Evolutionary conservation across 257 asterid species (phyloP).

Genomic region (Galeopsis tetrahit): DNA sequence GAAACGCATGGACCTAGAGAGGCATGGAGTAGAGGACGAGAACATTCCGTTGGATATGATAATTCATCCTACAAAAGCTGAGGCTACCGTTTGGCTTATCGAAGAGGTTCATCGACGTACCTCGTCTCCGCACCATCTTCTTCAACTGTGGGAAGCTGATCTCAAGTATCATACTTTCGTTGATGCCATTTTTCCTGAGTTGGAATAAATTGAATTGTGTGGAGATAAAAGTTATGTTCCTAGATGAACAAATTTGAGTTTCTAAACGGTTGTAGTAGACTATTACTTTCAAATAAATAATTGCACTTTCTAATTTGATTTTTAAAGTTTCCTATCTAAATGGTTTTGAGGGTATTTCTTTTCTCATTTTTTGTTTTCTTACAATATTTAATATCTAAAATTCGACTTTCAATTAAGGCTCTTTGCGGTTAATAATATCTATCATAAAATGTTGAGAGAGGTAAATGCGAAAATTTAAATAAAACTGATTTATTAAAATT

Average conservation of each 20-base stretch:
- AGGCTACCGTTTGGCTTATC: slow-evolving; percentile 67
- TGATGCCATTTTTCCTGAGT: slow-evolving; percentile 53
- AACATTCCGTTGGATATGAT: slow-evolving; percentile 47
- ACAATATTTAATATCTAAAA: no score
- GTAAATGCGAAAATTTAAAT: no score
- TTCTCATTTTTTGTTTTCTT: no score
- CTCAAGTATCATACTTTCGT: slow-evolving; percentile 46
- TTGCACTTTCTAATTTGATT: background rate
- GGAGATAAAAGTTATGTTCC: slow-evolving; percentile 4
- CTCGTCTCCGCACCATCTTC: slow-evolving; percentile 54
- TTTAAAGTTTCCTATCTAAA: background rate
- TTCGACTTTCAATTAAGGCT: no score
- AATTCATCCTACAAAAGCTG: slow-evolving; percentile 68
- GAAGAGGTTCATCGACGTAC: slow-evolving; percentile 68
- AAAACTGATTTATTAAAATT: no score
- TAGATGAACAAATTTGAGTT: background rate
- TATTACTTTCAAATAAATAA: background rate
- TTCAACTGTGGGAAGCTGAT: slow-evolving; percentile 60
- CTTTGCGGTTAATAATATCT: no score
- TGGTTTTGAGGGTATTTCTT: no score
- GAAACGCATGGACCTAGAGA: slow-evolving; percentile 52
- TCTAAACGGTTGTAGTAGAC: background rate
- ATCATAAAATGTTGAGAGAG: no score
- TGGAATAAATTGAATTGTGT: slow-evolving; percentile 3
- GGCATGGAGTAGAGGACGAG: slow-evolving; percentile 54